A percentile compares a stretch with the other conserved stretches of the same genome.
phyloP scores from a whole-genome alignment of 495 filamentous ascomycete species.

The Aspergillus panamensis region DNA sequence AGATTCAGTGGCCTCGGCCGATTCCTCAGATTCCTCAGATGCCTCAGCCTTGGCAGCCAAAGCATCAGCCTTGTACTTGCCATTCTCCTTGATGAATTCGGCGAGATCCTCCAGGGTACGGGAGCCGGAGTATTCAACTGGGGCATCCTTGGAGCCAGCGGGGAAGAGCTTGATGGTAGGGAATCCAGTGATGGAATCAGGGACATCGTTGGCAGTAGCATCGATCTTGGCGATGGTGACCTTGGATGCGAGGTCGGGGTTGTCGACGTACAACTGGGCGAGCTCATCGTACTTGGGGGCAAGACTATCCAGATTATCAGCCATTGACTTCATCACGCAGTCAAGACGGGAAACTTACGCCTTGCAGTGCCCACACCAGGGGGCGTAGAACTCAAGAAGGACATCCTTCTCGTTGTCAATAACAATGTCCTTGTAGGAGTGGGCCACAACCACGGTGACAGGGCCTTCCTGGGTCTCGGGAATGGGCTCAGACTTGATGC shows the following conservation, averaged over 20 bases:
- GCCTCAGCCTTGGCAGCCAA: slow-evolving; percentile 45
- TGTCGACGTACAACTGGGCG: slow-evolving; percentile 69
- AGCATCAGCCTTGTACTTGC: slow-evolving; percentile 76
- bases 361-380: slow-evolving; percentile 99
- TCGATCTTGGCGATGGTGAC: slow-evolving; percentile 97
- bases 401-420: slow-evolving; percentile 95
- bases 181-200: slow-evolving; percentile 96
- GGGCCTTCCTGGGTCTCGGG: slow-evolving; percentile 92
- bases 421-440: slow-evolving; percentile 90
- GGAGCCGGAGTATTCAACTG: slow-evolving; percentile 82
- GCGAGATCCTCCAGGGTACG: slow-evolving; percentile 93
- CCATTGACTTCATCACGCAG: not conserved
- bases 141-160: slow-evolving; percentile 79
- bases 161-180: slow-evolving; percentile 98
- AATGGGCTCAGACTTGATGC: slow-evolving; percentile 97
- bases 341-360: slow-evolving; percentile 44
- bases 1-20: slow-evolving; percentile 12
- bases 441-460: slow-evolving; percentile 85
- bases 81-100: slow-evolving; percentile 91
- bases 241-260: slow-evolving; percentile 69
- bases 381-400: slow-evolving; percentile 96
- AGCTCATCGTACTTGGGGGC: slow-evolving; percentile 80
- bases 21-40: slow-evolving; percentile 30
- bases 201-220: slow-evolving; percentile 93
- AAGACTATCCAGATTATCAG: slow-evolving; percentile 41